Evolutionary conservation across 495 filamentous ascomycete species (phyloP).

Genomic region (Margaritispora aquatica): DNA sequence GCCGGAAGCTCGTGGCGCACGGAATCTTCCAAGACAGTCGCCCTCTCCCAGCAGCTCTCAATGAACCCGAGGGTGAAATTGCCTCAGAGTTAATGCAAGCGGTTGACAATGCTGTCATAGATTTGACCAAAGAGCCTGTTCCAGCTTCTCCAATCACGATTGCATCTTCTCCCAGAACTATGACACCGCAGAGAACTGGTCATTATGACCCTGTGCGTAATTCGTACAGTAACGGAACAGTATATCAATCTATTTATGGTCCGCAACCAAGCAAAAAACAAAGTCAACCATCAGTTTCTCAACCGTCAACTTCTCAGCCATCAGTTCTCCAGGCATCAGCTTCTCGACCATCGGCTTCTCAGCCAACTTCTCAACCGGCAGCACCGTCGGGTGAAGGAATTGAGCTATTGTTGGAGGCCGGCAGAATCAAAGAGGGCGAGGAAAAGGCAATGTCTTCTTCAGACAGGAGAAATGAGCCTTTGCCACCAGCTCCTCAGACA

Average conservation of each 20-base stretch:
- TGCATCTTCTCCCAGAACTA: not conserved
- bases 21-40: too few relatives aligned
- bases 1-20: too few relatives aligned
- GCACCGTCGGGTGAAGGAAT: too few relatives aligned
- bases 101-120: not conserved
- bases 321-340: not conserved
- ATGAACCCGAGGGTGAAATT: not conserved
- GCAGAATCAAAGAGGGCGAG: too few relatives aligned
- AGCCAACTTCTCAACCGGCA: not conserved
- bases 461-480: too few relatives aligned
- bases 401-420: too few relatives aligned
- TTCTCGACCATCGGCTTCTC: not conserved
- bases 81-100: not conserved
- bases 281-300: not conserved
- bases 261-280: not conserved
- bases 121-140: not conserved
- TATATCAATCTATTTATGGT: slow-evolving; percentile 5
- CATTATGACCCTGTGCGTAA: slow-evolving; percentile 15
- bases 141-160: not conserved
- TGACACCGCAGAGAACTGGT: not conserved
- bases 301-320: not conserved
- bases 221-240: not conserved
- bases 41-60: too few relatives aligned
- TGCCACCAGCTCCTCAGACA: too few relatives aligned
- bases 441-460: too few relatives aligned